phyloP scores from a whole-genome alignment of 176 grass and related monocot genomes.

The Metroxylon sagu region DNA sequence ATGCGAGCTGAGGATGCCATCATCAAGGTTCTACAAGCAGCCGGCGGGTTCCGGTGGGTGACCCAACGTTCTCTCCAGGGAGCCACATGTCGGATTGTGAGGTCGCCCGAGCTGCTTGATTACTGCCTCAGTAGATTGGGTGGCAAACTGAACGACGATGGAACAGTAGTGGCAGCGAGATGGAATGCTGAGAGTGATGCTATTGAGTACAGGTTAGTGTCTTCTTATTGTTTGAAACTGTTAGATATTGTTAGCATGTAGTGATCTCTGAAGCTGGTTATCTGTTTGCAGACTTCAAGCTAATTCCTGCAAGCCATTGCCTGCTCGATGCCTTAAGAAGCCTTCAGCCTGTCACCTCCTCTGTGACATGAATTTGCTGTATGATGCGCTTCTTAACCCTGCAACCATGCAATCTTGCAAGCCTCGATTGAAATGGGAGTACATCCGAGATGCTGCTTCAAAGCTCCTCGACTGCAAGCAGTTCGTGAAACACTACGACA shows the following conservation, averaged over 20 bases:
- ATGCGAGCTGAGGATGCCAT: conserved; percentile 21
- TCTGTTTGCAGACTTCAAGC: background rate
- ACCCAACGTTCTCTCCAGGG: conserved; percentile 37
- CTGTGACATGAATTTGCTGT: conserved; percentile 51
- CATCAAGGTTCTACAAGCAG: conserved; percentile 52
- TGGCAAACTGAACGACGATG: conserved; percentile 27
- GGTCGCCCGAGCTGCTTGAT: conserved; percentile 35
- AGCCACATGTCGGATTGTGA: conserved; percentile 21
- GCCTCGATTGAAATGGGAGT: conserved; percentile 20
- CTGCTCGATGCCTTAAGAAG: background rate
- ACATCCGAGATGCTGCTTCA: conserved; percentile 19
- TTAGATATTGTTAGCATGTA: too few relatives aligned
- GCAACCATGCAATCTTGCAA: conserved; percentile 42
- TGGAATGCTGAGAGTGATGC: conserved; percentile 41
- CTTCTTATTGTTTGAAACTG: background rate
- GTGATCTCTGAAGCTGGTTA: background rate
- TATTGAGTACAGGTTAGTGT: conserved; percentile 50
- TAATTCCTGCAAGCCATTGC: background rate
- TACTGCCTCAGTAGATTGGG: conserved; percentile 41
- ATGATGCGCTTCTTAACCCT: conserved; percentile 34
- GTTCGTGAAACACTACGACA: conserved; percentile 62
- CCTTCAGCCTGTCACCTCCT: conserved; percentile 30
- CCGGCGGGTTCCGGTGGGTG: conserved; percentile 32
- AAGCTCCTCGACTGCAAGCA: conserved; percentile 67
- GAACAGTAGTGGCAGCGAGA: conserved; percentile 29